Evolutionary conservation across 257 asterid species (phyloP), one percentile per base, ranked within the genome.

Genomic region (Anisodus tanguticus): DNA sequence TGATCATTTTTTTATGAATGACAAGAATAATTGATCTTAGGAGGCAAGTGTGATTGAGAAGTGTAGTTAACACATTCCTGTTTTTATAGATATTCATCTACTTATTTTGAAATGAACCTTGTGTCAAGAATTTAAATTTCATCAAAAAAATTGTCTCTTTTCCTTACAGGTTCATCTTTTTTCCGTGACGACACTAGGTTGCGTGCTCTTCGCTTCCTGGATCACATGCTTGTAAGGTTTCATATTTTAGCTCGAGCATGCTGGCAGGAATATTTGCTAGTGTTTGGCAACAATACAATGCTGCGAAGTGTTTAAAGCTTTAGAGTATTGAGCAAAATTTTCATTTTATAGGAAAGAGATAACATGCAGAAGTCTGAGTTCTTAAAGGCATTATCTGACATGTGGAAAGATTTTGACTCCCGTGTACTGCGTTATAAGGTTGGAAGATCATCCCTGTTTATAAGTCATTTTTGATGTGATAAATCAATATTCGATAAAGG

Each of bases 361-460:
- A 97, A 95, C 93, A 93, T 95, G 93, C 98, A 95, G 92, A 97
- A 97, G 90, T 85, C 99, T 79, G 98, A 97, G 85, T 97, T 97
- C 85, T 89, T 97, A 84, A 97, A 93, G 90, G 99, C 99, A 89
- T 89, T 97, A 87, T 91, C 98, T 63, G 98, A 95, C 89, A 97
- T 97, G 99, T 95, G 99, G 99, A 97, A 97, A 90, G 99, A 97
- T 88, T 97, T 97, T 81, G 97, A 97, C 83, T 88, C 97, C 80
- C 98, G 98, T 86, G 98, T 97, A 88, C 87, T 97, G 93, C 99
- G 98, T 83, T 97, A 95, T 86, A 97, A 95, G 99, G 99, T 97
- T 83, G 82, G 94, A 45, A 49, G 45, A 64, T 53, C 6, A 53
- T 77, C 82, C 22, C 49, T 26, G 63, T 77, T 49, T 53, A 53